A percentile compares a stretch with the other conserved stretches of the same genome.
Evolutionary conservation across 495 filamentous ascomycete species (phyloP).

Genomic region (Annulohypoxylon bovei): DNA sequence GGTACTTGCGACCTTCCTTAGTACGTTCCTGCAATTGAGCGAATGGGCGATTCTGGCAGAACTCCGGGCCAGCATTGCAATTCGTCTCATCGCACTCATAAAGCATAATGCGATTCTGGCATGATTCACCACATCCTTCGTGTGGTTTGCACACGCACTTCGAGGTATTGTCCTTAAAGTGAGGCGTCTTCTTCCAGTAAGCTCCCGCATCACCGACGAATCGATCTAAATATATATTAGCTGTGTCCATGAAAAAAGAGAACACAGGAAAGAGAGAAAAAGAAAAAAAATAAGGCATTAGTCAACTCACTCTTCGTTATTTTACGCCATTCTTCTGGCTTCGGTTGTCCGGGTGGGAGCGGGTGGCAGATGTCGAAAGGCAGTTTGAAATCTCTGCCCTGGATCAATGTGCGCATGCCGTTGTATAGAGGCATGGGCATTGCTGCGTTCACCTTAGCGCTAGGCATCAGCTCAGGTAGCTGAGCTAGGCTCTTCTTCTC

Average conservation of each 20-base stretch:
- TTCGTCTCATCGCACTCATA: slow-evolving; percentile 95
- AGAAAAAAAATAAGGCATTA: slow-evolving; percentile 47
- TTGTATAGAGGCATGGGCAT: slow-evolving; percentile 56
- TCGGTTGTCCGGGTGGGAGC: slow-evolving; percentile 83
- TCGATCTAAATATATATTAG: slow-evolving; percentile 67
- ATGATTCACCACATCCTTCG: slow-evolving; percentile 85
- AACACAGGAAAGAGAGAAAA: neutral
- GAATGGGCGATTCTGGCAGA: slow-evolving; percentile 89
- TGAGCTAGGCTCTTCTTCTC: slow-evolving; percentile 71
- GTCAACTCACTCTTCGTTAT: slow-evolving; percentile 78
- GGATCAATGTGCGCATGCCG: slow-evolving; percentile 65
- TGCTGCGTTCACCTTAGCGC: slow-evolving; percentile 53
- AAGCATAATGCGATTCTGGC: slow-evolving; percentile 94
- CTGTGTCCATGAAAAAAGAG: neutral
- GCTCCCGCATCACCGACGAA: slow-evolving; percentile 90
- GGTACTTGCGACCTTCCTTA: slow-evolving; percentile 82
- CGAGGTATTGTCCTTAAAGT: slow-evolving; percentile 74
- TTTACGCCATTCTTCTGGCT: slow-evolving; percentile 89
- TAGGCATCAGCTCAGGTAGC: slow-evolving; percentile 57
- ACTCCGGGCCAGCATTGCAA: slow-evolving; percentile 74
- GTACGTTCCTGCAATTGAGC: slow-evolving; percentile 78
- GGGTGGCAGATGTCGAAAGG: slow-evolving; percentile 92
- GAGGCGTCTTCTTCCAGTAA: slow-evolving; percentile 82
- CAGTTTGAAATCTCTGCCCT: slow-evolving; percentile 81
- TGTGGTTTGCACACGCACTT: slow-evolving; percentile 82